Conservation (phyloP, 2,329 filamentous ascomycete species). For the Colletotrichum caudatum region DNA sequence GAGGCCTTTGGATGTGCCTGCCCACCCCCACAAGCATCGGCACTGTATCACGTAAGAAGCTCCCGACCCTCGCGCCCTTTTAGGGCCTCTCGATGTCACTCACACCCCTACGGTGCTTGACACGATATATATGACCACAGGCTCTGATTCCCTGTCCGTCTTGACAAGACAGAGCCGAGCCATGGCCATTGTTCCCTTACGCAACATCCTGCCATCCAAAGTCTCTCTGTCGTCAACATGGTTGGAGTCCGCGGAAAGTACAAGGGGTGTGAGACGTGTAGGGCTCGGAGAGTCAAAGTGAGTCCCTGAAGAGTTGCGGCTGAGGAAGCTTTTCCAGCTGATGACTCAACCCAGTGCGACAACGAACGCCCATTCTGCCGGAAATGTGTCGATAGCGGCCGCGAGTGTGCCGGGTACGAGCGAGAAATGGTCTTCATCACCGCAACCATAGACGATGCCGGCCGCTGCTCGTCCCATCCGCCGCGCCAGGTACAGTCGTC, state of each 20-base stretch:
- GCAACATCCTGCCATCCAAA: neutral
- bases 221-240: conserved; percentile 54
- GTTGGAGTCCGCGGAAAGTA: conserved; percentile 73
- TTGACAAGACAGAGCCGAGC: conserved; percentile 8
- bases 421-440: conserved; percentile 73
- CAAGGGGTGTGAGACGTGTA: conserved; percentile 73
- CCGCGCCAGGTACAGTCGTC: conserved; percentile 58
- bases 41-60: conserved; percentile 33
- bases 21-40: conserved; percentile 23
- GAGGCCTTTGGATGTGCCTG: conserved; percentile 26
- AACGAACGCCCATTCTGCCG: conserved; percentile 70
- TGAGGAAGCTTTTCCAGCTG: conserved; percentile 25
- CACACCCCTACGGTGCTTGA: conserved; percentile 9
- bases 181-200: conserved; percentile 13
- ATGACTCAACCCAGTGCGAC: conserved; percentile 63
- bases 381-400: conserved; percentile 69
- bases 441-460: conserved; percentile 66
- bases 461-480: conserved; percentile 69
- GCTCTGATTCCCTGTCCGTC: conserved; percentile 15
- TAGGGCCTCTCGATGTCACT: conserved; percentile 9
- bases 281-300: conserved; percentile 70
- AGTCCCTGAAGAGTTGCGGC: conserved; percentile 41
- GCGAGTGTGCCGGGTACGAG: conserved; percentile 72
- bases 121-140: conserved; percentile 30
- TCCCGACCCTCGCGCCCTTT: conserved; percentile 17